phyloP scores from a whole-genome alignment of 768 basidiomycete species.

The Solioccasus polychromus region DNA sequence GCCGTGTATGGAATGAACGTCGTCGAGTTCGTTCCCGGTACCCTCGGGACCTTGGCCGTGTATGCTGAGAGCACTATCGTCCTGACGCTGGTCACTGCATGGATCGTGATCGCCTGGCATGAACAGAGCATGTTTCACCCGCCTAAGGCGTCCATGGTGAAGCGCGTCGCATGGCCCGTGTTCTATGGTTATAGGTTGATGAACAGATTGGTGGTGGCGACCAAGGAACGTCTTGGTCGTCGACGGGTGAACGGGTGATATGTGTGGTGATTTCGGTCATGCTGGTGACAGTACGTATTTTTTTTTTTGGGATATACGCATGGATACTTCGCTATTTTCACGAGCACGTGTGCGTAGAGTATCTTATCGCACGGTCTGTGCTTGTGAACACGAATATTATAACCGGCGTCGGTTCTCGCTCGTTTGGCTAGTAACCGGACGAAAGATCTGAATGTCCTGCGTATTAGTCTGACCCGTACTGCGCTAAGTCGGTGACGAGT shows the following conservation, averaged over 20 bases:
- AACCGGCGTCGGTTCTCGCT: too few relatives aligned
- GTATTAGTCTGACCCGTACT: too few relatives aligned
- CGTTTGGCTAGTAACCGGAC: too few relatives aligned
- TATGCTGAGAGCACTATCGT: slow-evolving; percentile 45
- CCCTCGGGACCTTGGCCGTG: slow-evolving; percentile 31
- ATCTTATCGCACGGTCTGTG: too few relatives aligned
- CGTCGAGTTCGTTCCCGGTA: slow-evolving; percentile 28
- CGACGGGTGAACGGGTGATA: neutral
- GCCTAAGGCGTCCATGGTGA: neutral
- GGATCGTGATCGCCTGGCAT: slow-evolving; percentile 57
- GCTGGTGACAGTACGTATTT: too few relatives aligned
- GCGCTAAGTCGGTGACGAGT: too few relatives aligned
- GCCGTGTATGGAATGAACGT: slow-evolving; percentile 30
- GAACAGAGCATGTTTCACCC: slow-evolving; percentile 23
- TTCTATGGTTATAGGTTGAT: neutral
- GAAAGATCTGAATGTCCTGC: too few relatives aligned
- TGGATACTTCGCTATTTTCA: too few relatives aligned
- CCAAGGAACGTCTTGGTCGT: neutral
- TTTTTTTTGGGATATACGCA: too few relatives aligned
- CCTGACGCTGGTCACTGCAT: slow-evolving; percentile 49
- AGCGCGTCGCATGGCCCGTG: slow-evolving; percentile 22
- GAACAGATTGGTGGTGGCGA: neutral
- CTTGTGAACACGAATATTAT: too few relatives aligned
- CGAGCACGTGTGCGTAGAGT: too few relatives aligned
- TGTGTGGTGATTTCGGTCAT: too few relatives aligned